Evolutionary conservation across 2,329 filamentous ascomycete species (phyloP).

Genomic region (Pseudonectria foliicola): DNA sequence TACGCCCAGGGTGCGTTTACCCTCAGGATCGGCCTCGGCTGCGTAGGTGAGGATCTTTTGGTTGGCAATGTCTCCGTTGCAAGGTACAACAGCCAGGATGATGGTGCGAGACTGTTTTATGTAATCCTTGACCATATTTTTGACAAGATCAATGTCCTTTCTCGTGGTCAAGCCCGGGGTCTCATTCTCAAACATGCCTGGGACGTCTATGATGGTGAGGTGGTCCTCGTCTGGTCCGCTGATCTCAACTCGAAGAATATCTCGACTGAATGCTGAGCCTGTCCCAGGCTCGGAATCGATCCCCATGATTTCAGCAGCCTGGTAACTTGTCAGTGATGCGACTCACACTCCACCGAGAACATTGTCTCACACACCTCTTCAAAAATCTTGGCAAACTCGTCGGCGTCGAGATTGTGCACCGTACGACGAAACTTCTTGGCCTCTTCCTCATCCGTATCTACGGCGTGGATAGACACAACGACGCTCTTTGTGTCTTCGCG

Average conservation of each 20-base stretch:
- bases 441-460: constrained; percentile 7
- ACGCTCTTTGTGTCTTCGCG: constrained; percentile 30
- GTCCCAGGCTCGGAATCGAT: constrained; percentile 24
- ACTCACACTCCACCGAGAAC: too few species aligned
- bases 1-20: constrained; percentile 37
- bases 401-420: constrained; percentile 15
- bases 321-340: neutral
- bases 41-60: constrained; percentile 34
- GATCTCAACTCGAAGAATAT: constrained; percentile 35
- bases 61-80: constrained; percentile 33
- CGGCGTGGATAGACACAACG: constrained; percentile 32
- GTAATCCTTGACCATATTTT: constrained; percentile 39
- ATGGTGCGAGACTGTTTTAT: constrained; percentile 42
- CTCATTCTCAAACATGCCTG: constrained; percentile 39
- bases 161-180: constrained; percentile 35
- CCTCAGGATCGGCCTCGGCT: constrained; percentile 30
- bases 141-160: constrained; percentile 37
- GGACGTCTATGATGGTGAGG: constrained; percentile 48
- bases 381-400: constrained; percentile 32
- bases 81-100: constrained; percentile 39
- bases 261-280: constrained; percentile 37
- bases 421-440: constrained; percentile 22
- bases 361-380: constrained; percentile 24
- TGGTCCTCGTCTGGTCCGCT: constrained; percentile 37
- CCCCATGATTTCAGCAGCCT: constrained; percentile 39